Base-by-base conservation (phyloP, 495 filamentous ascomycete genomes). In the Neurospora sp. region DNA sequence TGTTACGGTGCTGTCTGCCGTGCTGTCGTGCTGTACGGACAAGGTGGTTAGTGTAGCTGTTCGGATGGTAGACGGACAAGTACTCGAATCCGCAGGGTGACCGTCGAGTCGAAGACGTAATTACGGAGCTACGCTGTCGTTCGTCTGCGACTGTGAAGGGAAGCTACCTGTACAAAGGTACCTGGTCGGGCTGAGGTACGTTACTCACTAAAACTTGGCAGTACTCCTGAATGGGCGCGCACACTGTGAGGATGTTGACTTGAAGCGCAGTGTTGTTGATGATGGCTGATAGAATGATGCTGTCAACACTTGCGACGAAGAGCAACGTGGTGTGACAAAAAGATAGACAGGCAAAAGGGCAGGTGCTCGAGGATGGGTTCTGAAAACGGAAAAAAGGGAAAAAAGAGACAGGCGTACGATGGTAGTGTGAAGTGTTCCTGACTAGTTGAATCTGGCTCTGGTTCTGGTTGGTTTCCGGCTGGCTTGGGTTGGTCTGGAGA, bases 401-500 rank as follows among this genome's bases (percentile, higher is more conserved):
- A 72, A 72, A 69, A 37, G 46, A 48, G 46, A 72, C 62, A n/a
- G 66, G 72, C 62, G 72, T 44, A 69, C 18, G 42, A 73, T 73
- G 38, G 48, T 59, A 59, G 48, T 59, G 54, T 31, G 27, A 66
- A 66, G 54, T 66, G 54, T 66, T 35, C 54, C 54, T 66, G 54
- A 66, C 54, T 66, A 66, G 54, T 66, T 66, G 54, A 18, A 66
- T 35, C 31, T 66, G 12, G 48, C 48, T 62, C 48, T 62, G 1
- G 48, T 23, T 23, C 1, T 31, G 54, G 54, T 35, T 62, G 54
- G 54, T 16, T 62, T 62, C 54, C 54, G 54, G 54, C 27, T 35
- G 54, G 23, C 27, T 16, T 62, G 46, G 20, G 10, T n/a, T 46
- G 42, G 16, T 46, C 42, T 46, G 42, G 18, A 46, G 46, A 54